A percentile compares a stretch with the other conserved stretches of the same genome.
Conservation (phyloP, 148 eudicot species). For the Pharnaceum exiguum region DNA sequence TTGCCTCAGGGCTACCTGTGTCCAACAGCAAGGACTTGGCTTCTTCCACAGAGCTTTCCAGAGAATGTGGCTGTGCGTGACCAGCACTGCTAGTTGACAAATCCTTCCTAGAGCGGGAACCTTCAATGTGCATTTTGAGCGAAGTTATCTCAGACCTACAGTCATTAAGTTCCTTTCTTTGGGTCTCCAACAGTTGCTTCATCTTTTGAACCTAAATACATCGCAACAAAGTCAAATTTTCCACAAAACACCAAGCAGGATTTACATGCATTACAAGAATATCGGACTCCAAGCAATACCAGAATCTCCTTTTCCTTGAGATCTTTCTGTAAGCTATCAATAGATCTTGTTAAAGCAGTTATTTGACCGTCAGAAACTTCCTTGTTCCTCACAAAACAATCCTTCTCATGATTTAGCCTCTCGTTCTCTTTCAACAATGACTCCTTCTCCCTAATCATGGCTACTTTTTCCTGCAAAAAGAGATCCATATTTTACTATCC, state of each 20-base stretch:
- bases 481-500: conserved; percentile 6
- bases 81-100: conserved; percentile 28
- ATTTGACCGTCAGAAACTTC: conserved; percentile 73
- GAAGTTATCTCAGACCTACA: conserved; percentile 94
- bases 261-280: background rate
- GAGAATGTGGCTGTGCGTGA: conserved; percentile 29
- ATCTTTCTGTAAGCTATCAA: conserved; percentile 76
- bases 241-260: background rate
- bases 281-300: conserved; percentile 26
- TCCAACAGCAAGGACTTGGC: conserved; percentile 32
- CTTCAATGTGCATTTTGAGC: conserved; percentile 89
- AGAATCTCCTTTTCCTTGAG: conserved; percentile 70
- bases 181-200: conserved; percentile 61
- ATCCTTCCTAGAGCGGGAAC: conserved; percentile 43
- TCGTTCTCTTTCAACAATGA: conserved; percentile 58
- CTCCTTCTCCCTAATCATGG: conserved; percentile 77
- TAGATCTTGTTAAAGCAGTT: conserved; percentile 56
- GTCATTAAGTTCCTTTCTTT: conserved; percentile 75
- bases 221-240: background rate
- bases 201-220: conserved; percentile 56
- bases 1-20: conserved; percentile 35
- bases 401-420: conserved; percentile 45
- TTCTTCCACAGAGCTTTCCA: conserved; percentile 41
- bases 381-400: conserved; percentile 54
- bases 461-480: conserved; percentile 73